Base-by-base conservation (phyloP, 805 yeast genomes). In the Yarrowia divulgata region DNA sequence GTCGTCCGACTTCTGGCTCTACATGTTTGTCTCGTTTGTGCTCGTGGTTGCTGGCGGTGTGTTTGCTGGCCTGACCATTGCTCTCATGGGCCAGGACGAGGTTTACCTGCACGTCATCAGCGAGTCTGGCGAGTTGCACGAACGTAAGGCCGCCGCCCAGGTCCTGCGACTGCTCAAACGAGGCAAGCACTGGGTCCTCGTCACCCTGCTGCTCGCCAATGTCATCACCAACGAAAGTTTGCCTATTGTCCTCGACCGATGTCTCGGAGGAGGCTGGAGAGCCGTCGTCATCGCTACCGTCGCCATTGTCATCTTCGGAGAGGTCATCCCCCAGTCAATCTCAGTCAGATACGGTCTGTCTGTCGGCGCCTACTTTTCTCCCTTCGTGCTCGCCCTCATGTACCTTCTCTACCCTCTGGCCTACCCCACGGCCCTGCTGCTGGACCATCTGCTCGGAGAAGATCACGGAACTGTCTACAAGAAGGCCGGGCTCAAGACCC, bases 21-120 rank as follows among this genome's bases (percentile, higher is more conserved):
- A 77, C 71, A 71, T 78, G 71, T 49, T 72, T 23, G 69, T 82
- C 13, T 77, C 79, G 19, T 76, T 70, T 1, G 37, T 74, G 7
- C 75, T 79, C 13, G 81, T 79, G 5, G 71, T 79, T 32, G 73
- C 79, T 2, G 81, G 81, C 29, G 81, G 81, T 40, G 78, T 77
- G 6, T 79, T 79, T 70, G 81, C 81, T 10, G 81, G 81, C 12
- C 83, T 94, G 52, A 95, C 99, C n/a, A 82, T 94, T 62, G 98
- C 95, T 1, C 84, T 94, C 12, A 94, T 94, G 99, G 98, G 98
- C 73, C 98, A 94, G 79, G 98, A 94, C 78, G 98, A 94, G 78
- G 94, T 94, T 32, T 91, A 93, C 75, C 83, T 94, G 71, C 94
- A 91, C 78, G 99, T 94, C 13, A 89, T 94, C 71, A 88, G 93